Conservation (phyloP, 352 stramenopile species). For the Pythium pectinolyticum region DNA sequence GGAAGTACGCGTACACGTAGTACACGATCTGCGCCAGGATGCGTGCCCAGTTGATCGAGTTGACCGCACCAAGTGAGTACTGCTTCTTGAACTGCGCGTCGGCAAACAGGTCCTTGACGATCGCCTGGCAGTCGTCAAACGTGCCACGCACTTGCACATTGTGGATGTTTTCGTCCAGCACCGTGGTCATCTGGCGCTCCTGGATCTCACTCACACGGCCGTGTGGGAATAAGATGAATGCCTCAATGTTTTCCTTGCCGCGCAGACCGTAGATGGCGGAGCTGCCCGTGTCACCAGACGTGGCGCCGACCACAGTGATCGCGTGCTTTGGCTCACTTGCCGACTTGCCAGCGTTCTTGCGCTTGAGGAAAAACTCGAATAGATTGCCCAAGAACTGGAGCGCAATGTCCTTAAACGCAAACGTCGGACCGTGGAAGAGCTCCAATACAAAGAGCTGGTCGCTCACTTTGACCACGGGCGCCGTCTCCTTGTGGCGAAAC, state of each 20-base stretch:
- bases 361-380: conserved; percentile 98
- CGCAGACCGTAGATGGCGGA: conserved; percentile 98
- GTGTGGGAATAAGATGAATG: conserved; percentile 98
- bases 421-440: conserved; percentile 99
- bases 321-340: conserved; percentile 54
- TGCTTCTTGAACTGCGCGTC: conserved; percentile 92
- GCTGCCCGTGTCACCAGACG: conserved; percentile 97
- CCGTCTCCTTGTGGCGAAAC: conserved; percentile 94
- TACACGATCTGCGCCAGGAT: conserved; percentile 99
- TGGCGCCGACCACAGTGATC: conserved; percentile 97
- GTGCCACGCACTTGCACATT: conserved; percentile 94
- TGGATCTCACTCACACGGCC: conserved; percentile 96
- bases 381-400: conserved; percentile 99
- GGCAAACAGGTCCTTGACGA: conserved; percentile 98
- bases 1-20: conserved; percentile 98
- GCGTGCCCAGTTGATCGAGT: conserved; percentile 99
- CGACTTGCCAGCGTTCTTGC: conserved; percentile 77
- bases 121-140: conserved; percentile 99
- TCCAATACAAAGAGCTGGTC: conserved; percentile 92
- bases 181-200: conserved; percentile 99
- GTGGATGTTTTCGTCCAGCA: conserved; percentile 98
- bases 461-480: conserved; percentile 91
- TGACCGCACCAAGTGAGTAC: conserved; percentile 96
- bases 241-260: conserved; percentile 97
- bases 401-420: conserved; percentile 99